Conservation (phyloP, 305 asterid species). For the Striga hermonthica region DNA sequence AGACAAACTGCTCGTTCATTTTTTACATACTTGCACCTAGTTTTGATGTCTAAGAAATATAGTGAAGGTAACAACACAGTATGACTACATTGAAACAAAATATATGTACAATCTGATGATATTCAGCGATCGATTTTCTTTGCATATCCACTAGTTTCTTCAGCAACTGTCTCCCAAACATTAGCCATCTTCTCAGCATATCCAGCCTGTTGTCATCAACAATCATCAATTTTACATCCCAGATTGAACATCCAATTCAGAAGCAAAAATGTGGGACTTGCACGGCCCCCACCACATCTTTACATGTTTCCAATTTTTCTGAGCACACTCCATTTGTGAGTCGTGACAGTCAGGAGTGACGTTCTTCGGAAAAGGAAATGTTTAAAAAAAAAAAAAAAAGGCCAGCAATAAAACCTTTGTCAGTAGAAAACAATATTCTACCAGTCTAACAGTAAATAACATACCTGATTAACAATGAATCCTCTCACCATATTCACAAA, state of each 20-base stretch:
- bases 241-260: too few relatives aligned
- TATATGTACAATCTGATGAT: slow-evolving; percentile 35
- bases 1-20: neutral
- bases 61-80: neutral
- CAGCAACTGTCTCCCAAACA: slow-evolving; percentile 82
- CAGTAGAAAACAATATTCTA: neutral
- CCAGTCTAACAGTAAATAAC: neutral
- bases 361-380: too few relatives aligned
- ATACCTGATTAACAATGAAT: slow-evolving; percentile 90
- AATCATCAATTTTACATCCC: neutral
- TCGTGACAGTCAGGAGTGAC: too few relatives aligned
- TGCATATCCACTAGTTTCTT: slow-evolving; percentile 67
- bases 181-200: slow-evolving; percentile 94
- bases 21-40: neutral
- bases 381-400: too few relatives aligned
- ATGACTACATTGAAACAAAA: slow-evolving; percentile 20
- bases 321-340: too few relatives aligned
- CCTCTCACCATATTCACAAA: slow-evolving; percentile 86
- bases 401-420: too few relatives aligned
- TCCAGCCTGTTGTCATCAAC: slow-evolving; percentile 65
- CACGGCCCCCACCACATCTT: too few relatives aligned
- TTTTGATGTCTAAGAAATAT: neutral
- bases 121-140: slow-evolving; percentile 33
- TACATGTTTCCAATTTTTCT: too few relatives aligned
- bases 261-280: too few relatives aligned